These are phyloP conservation scores for Kurtzmaniella fragi DNA, from an alignment of 805 yeast genomes.

Conservation along the genomic window DNA sequence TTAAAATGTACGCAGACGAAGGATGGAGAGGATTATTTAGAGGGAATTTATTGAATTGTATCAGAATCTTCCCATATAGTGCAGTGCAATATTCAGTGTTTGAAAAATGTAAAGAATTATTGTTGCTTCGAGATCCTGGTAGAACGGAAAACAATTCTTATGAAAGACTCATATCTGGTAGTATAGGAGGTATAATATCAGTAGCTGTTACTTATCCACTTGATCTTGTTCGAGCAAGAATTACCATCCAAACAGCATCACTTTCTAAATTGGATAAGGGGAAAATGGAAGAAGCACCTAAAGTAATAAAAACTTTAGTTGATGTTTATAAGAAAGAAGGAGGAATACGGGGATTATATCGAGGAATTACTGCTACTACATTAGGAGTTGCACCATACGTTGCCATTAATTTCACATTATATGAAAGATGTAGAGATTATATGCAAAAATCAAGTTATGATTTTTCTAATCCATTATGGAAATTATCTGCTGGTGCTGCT, in stretches of 20 bases:
- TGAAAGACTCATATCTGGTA: slow-evolving; percentile 72
- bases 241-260: slow-evolving; percentile 82
- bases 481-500: slow-evolving; percentile 73
- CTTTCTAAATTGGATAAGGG: slow-evolving; percentile 45
- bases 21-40: slow-evolving; percentile 88
- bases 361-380: slow-evolving; percentile 88
- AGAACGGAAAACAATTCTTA: slow-evolving; percentile 36
- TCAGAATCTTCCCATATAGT: slow-evolving; percentile 87
- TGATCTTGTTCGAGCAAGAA: slow-evolving; percentile 84
- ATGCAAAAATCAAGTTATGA: slow-evolving; percentile 34
- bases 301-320: slow-evolving; percentile 53
- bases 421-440: slow-evolving; percentile 71
- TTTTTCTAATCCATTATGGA: slow-evolving; percentile 43
- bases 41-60: slow-evolving; percentile 87
- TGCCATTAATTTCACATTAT: slow-evolving; percentile 85
- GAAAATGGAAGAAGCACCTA: slow-evolving; percentile 56
- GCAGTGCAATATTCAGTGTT: slow-evolving; percentile 91
- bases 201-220: slow-evolving; percentile 87
- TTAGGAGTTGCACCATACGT: slow-evolving; percentile 96
- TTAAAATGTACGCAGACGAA: slow-evolving; percentile 80
- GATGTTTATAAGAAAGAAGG: slow-evolving; percentile 75
- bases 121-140: slow-evolving; percentile 13
- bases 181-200: slow-evolving; percentile 72
- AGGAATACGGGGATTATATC: slow-evolving; percentile 68
- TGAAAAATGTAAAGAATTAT: slow-evolving; percentile 49